These are phyloP conservation scores for Cercospora beticola DNA, from an alignment of 2,329 filamentous ascomycete genomes.

Conservation along the genomic window DNA sequence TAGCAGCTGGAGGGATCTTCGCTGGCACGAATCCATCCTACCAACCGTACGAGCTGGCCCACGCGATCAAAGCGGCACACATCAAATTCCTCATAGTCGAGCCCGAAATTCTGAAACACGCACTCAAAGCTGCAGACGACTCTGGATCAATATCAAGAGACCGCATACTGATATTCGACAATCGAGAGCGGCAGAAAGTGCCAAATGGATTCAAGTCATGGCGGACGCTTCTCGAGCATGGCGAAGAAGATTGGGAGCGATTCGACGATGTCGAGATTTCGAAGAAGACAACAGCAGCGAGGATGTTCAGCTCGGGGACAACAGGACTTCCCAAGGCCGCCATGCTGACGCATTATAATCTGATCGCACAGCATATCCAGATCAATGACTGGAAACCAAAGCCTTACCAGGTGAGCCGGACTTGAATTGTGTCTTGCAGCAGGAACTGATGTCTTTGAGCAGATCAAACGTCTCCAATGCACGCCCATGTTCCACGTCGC, in stretches of 20 bases:
- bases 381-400: conserved; percentile 42
- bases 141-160: conserved; percentile 37
- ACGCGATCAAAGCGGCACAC: conserved; percentile 34
- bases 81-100: conserved; percentile 36
- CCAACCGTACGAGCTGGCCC: conserved; percentile 36
- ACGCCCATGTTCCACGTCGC: conserved; percentile 55
- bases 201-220: conserved; percentile 27
- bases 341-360: conserved; percentile 57
- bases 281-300: conserved; percentile 50
- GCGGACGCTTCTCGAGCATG: conserved; percentile 41
- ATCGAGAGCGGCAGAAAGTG: conserved; percentile 26
- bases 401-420: conserved; percentile 17
- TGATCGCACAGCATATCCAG: conserved; percentile 54
- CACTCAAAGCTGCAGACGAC: conserved; percentile 42
- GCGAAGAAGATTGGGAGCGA: conserved; percentile 49
- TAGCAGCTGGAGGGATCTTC: conserved; percentile 37
- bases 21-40: conserved; percentile 40
- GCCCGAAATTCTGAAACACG: conserved; percentile 33
- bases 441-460: not conserved
- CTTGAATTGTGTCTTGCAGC: not conserved
- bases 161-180: conserved; percentile 47
- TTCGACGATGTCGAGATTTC: conserved; percentile 44
- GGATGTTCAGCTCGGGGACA: conserved; percentile 58
- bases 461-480: conserved; percentile 43
- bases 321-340: conserved; percentile 58